Conservation (phyloP, 805 yeast genomes). For the Saccharomyces cerevisiae region DNA sequence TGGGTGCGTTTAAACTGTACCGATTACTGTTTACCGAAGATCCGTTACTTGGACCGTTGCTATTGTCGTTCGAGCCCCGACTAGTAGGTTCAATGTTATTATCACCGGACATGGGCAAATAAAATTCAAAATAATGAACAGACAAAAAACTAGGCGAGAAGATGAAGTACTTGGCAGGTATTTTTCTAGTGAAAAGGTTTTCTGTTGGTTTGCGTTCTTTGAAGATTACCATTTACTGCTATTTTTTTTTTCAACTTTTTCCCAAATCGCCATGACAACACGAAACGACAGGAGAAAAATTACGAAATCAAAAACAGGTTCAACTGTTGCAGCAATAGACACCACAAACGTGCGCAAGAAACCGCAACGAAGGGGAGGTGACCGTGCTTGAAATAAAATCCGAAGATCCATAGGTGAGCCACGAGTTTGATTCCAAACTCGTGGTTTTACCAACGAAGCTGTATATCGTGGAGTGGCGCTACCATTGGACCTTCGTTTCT, state of each 20-base stretch:
- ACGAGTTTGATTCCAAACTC: neutral
- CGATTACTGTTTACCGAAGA: neutral
- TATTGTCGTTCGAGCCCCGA: neutral
- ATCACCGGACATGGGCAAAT: neutral
- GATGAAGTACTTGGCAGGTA: neutral
- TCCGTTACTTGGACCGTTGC: neutral
- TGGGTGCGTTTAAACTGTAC: neutral
- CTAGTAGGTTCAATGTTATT: neutral
- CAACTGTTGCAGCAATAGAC: conserved; percentile 10
- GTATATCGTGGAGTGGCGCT: neutral
- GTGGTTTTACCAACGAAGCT: neutral
- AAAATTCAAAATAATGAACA: neutral
- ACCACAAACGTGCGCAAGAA: neutral
- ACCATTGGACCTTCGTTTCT: neutral
- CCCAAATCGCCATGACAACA: neutral
- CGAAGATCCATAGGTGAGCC: neutral
- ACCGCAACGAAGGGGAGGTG: neutral
- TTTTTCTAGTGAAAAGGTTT: neutral
- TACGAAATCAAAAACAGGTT: conserved; percentile 5
- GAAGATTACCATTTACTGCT: neutral
- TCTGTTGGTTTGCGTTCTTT: neutral
- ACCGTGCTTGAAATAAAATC: neutral
- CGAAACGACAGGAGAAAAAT: conserved; percentile 8
- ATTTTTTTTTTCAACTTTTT: neutral
- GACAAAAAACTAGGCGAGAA: neutral